Evolutionary conservation across 1,139 yeast species (phyloP).

Genomic region (Pichia sp.): DNA sequence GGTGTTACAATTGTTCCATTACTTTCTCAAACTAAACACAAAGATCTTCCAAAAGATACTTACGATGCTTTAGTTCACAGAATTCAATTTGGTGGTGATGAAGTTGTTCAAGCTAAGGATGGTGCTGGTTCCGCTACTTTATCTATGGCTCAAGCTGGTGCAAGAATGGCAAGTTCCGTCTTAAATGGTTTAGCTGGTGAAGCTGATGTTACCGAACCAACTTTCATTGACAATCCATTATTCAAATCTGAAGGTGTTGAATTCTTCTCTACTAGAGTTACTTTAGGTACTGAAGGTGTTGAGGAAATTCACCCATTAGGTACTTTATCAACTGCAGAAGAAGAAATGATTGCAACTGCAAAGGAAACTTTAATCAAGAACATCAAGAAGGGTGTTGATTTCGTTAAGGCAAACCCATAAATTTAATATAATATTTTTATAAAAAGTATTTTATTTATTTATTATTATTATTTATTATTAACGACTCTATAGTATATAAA

Average conservation of each 20-base stretch:
- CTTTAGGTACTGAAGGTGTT: conserved; percentile 86
- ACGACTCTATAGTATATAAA: not conserved
- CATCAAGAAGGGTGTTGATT: conserved; percentile 67
- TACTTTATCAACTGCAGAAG: conserved; percentile 51
- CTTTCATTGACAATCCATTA: conserved; percentile 75
- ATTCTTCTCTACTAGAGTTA: conserved; percentile 89
- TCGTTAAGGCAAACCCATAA: conserved; percentile 39
- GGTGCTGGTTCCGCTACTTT: conserved; percentile 99
- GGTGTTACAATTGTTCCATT: conserved; percentile 98
- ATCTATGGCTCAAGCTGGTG: conserved; percentile 99
- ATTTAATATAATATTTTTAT: conserved; percentile 1
- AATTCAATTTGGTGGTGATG: conserved; percentile 98
- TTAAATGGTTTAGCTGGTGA: conserved; percentile 72
- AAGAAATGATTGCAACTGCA: conserved; percentile 71
- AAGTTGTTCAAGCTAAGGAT: conserved; percentile 95
- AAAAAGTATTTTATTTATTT: conserved; percentile 1
- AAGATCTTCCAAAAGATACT: conserved; percentile 47
- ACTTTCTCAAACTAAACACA: conserved; percentile 65
- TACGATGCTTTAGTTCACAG: conserved; percentile 75
- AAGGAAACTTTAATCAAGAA: conserved; percentile 77
- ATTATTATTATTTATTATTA: conserved; percentile 1
- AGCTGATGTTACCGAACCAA: conserved; percentile 65
- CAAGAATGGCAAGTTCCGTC: conserved; percentile 85
- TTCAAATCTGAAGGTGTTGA: conserved; percentile 82
- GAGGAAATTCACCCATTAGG: conserved; percentile 67